phyloP scores from a whole-genome alignment of 768 basidiomycete species.

The Macrocybe gigantea region DNA sequence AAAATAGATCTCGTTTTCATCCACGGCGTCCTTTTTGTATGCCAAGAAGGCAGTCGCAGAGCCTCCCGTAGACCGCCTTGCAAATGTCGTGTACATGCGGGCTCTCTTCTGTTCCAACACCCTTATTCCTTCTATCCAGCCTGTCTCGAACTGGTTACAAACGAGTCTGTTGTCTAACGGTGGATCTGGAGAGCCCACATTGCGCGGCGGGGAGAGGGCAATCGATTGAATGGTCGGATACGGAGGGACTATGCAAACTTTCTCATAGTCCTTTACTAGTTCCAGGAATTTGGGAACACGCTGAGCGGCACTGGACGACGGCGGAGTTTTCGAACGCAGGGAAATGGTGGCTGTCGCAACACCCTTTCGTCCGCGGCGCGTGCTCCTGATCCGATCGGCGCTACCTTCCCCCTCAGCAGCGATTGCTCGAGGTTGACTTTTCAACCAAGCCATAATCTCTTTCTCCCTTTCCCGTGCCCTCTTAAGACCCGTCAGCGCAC shows the following conservation, averaged over 20 bases:
- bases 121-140: slow-evolving; percentile 57
- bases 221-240: slow-evolving; percentile 43
- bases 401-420: not conserved
- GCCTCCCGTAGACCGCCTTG: slow-evolving; percentile 1
- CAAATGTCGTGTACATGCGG: slow-evolving; percentile 37
- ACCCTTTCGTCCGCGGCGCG: slow-evolving; percentile 48
- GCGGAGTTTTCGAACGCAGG: slow-evolving; percentile 29
- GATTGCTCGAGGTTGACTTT: slow-evolving; percentile 14
- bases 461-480: slow-evolving; percentile 66
- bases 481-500: slow-evolving; percentile 56
- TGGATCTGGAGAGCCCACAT: slow-evolving; percentile 26
- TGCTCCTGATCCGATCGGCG: slow-evolving; percentile 8
- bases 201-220: slow-evolving; percentile 23
- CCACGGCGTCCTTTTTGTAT: slow-evolving; percentile 15
- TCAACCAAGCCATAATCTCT: slow-evolving; percentile 46
- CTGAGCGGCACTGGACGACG: not conserved
- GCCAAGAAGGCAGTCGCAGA: slow-evolving; percentile 4
- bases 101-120: slow-evolving; percentile 44
- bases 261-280: slow-evolving; percentile 8
- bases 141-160: slow-evolving; percentile 47
- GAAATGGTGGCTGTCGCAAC: slow-evolving; percentile 65
- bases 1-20: slow-evolving; percentile 22
- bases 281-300: too few relatives aligned
- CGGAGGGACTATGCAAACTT: slow-evolving; percentile 54
- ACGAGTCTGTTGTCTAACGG: slow-evolving; percentile 17